These are phyloP conservation scores for Diaporthe longicolla DNA, from an alignment of 2,329 filamentous ascomycete species.

Conservation along the genomic window DNA sequence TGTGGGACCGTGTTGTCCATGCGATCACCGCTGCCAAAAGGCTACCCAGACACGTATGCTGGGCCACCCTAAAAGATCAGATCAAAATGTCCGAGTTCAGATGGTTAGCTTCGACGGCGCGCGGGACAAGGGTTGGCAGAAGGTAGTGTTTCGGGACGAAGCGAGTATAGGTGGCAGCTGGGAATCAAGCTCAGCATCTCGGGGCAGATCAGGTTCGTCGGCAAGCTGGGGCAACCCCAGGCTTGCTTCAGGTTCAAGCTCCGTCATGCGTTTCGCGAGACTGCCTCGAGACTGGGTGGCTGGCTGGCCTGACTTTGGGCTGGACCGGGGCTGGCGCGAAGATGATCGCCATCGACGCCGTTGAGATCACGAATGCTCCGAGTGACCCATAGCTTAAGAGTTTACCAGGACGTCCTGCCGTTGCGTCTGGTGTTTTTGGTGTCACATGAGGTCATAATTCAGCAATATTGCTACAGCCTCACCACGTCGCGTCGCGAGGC, in stretches of 20 bases:
- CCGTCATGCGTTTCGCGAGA: constrained; percentile 13
- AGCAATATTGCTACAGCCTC: constrained; percentile 1
- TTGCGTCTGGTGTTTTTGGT: background rate
- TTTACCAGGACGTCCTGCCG: background rate
- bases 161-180: constrained; percentile 6
- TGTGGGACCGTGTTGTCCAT: constrained; percentile 37
- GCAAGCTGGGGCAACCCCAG: constrained; percentile 15
- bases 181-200: constrained; percentile 4
- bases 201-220: constrained; percentile 32
- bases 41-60: background rate
- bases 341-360: constrained; percentile 24
- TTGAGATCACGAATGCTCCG: background rate
- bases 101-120: constrained; percentile 18
- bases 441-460: constrained; percentile 15
- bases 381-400: background rate
- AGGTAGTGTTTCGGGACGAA: constrained; percentile 28
- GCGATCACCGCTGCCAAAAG: constrained; percentile 18
- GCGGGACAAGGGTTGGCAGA: constrained; percentile 2
- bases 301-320: background rate
- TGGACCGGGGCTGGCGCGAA: background rate
- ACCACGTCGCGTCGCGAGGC: background rate
- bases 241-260: constrained; percentile 30
- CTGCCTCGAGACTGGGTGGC: background rate
- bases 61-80: constrained; percentile 23
- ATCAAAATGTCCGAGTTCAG: background rate